Evolutionary conservation across 2,329 filamentous ascomycete species (phyloP).

Genomic region (Aureobasidium sp.): DNA sequence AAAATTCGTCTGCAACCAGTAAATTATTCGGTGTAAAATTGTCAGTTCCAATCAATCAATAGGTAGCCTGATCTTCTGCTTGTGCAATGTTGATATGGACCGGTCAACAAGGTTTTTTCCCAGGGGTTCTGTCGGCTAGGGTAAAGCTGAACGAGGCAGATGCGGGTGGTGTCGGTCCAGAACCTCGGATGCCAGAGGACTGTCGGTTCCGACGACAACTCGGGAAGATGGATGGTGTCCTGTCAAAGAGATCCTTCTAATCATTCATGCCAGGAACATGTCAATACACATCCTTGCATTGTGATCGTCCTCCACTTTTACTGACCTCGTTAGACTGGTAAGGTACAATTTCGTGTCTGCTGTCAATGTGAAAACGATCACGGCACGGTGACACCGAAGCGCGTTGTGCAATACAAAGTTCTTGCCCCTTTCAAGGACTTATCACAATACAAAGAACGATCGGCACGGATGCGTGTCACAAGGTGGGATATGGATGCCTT

Average conservation of each 20-base stretch:
- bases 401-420: background rate
- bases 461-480: background rate
- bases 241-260: background rate
- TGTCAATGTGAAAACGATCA: background rate
- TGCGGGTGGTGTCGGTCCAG: background rate
- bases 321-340: background rate
- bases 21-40: background rate
- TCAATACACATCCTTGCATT: background rate
- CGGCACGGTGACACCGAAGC: background rate
- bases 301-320: background rate
- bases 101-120: conserved; percentile 1
- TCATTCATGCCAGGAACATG: background rate
- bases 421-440: background rate
- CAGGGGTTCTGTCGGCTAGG: background rate
- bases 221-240: conserved; percentile 6
- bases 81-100: background rate
- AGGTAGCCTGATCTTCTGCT: background rate
- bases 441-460: background rate
- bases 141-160: background rate
- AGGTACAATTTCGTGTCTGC: background rate
- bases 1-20: background rate
- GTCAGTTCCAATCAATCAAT: background rate
- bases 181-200: background rate
- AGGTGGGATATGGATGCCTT: background rate
- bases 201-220: background rate